Evolutionary conservation across 2,329 filamentous ascomycete genomes (phyloP).

Genomic region (Dactylellina drechsleri): DNA sequence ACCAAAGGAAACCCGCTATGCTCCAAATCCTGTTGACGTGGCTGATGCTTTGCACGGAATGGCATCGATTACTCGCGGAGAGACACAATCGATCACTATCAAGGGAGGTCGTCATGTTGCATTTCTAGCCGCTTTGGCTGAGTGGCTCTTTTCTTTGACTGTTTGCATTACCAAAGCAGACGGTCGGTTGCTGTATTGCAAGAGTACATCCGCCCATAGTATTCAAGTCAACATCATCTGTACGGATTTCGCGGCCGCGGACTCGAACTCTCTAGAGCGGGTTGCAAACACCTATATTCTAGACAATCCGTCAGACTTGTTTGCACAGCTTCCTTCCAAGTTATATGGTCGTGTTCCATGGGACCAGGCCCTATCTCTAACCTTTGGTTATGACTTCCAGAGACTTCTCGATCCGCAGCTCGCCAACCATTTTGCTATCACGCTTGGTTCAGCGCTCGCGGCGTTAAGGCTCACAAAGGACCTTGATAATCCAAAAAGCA

Average conservation of each 20-base stretch:
- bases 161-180: not conserved
- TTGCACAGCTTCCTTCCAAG: not conserved
- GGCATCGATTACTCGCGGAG: not conserved
- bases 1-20: not conserved
- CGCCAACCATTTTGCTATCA: not conserved
- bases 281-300: not conserved
- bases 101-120: not conserved
- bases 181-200: not conserved
- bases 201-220: not conserved
- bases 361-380: not conserved
- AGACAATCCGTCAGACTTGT: not conserved
- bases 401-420: not conserved
- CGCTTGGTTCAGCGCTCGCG: not conserved
- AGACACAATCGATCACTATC: not conserved
- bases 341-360: not conserved
- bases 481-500: not conserved
- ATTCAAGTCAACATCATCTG: not conserved
- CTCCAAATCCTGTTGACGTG: not conserved
- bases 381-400: not conserved
- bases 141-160: slow-evolving; percentile 5
- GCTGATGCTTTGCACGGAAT: not conserved
- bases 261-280: not conserved
- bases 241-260: not conserved
- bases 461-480: not conserved
- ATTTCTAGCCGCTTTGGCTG: not conserved